These are phyloP conservation scores for Cystobasidium slooffiae DNA, from an alignment of 1,284 basidiomycete genomes.

Conservation along the genomic window DNA sequence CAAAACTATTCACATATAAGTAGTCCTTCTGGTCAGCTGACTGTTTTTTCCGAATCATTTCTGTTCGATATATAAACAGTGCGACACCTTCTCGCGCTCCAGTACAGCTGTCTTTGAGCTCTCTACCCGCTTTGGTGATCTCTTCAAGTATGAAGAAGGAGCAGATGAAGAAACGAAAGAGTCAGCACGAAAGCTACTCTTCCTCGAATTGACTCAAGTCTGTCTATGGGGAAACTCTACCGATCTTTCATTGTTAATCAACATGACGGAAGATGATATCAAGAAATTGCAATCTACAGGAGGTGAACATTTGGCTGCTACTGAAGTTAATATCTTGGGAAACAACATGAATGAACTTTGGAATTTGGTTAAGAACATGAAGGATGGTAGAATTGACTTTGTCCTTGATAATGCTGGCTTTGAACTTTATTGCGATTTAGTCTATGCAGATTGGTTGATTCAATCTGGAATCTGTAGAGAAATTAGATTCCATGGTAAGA, in stretches of 20 bases:
- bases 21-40: too few relatives aligned
- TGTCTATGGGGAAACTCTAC: slow-evolving; percentile 97
- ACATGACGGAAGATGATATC: slow-evolving; percentile 92
- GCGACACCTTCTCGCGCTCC: slow-evolving; percentile 94
- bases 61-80: slow-evolving; percentile 57
- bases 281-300: slow-evolving; percentile 96
- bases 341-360: slow-evolving; percentile 81
- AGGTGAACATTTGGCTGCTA: slow-evolving; percentile 90
- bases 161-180: slow-evolving; percentile 65
- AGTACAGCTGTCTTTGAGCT: slow-evolving; percentile 92
- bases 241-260: slow-evolving; percentile 91
- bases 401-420: slow-evolving; percentile 62
- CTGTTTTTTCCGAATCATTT: slow-evolving; percentile 58
- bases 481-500: slow-evolving; percentile 90
- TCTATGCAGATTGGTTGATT: slow-evolving; percentile 83
- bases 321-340: slow-evolving; percentile 90
- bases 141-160: slow-evolving; percentile 67
- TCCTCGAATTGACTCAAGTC: slow-evolving; percentile 91
- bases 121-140: slow-evolving; percentile 87
- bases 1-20: too few relatives aligned
- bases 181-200: slow-evolving; percentile 85
- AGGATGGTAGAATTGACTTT: slow-evolving; percentile 84
- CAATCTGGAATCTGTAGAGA: slow-evolving; percentile 85
- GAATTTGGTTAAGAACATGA: slow-evolving; percentile 76
- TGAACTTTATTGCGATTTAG: slow-evolving; percentile 90